Evolutionary conservation across 176 grass and related monocot genomes (phyloP), one percentile per base, ranked within the genome.

Genomic region (Aegilops sharonensis): DNA sequence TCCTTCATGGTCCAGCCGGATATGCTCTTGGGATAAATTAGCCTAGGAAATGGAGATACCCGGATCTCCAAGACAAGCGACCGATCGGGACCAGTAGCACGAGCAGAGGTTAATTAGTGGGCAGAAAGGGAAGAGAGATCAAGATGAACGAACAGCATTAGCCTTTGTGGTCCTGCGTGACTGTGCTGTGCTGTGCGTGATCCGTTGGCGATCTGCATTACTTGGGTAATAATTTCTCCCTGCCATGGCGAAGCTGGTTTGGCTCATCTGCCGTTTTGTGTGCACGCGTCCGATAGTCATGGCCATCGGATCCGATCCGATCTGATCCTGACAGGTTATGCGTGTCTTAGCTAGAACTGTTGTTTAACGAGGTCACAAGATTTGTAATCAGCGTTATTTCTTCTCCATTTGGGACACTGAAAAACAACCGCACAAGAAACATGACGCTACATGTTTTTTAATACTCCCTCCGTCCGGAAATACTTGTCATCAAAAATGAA

Each of bases 241-340:
- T 34, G 50, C 5, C 15, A 54, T 21, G 54, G 17, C 25, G 2
- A 5, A 31, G 12, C 63, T 32, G 8, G 8, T 1, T 32, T 67
- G 64, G 27, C 29, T 67, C 29, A 17, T 68, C 14, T 34, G 25
- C 18, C 7, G 54, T 62, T 62, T 24, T 4, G 1, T 10, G 59
- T 62, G 20, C 59, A 62, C 21, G 3, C n/a, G 59, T n/a, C 20
- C n/a, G 0, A 4, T 21, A 24, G 0, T n/a, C 7, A 0, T 10
- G 3, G 9, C 18, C 21, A n/a, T n/a, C n/a, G n/a, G 21, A 31
- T 65, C 24, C 5, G 25, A 27, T 30, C 25, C 2, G 63, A 65
- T 66, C 27, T 5, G 27, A 65, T 66, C 64, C 5, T 14, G 64
- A 32, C 29, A 32, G 13, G 13, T 66, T 5, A 32, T 31, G 24